Percentiles rank a stretch among this genome's conserved stretches.
Evolutionary conservation across 352 stramenopile genomes (phyloP).

Genomic region (Phytophthora sansomeana): DNA sequence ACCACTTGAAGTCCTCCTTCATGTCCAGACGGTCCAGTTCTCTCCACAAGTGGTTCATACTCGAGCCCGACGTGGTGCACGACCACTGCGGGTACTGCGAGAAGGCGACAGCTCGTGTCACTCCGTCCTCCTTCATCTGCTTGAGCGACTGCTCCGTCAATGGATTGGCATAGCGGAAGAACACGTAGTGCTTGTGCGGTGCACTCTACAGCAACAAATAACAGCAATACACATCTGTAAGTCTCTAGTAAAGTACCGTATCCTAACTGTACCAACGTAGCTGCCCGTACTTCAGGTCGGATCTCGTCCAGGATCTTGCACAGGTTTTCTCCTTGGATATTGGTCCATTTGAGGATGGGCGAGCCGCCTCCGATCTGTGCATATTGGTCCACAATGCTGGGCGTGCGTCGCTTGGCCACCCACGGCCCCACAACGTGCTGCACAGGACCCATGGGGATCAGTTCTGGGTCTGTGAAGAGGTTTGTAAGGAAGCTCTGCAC

Average conservation of each 20-base stretch:
- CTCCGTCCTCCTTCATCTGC: slow-evolving; percentile 94
- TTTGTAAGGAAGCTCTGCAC: slow-evolving; percentile 98
- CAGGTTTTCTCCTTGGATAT: slow-evolving; percentile 94
- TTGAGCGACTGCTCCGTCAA: slow-evolving; percentile 97
- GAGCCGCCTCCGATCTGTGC: slow-evolving; percentile 97
- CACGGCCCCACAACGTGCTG: slow-evolving; percentile 87
- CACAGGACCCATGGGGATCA: slow-evolving; percentile 96
- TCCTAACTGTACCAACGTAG: background rate
- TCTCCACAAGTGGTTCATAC: slow-evolving; percentile 92
- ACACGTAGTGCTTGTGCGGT: slow-evolving; percentile 96
- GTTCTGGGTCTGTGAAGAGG: slow-evolving; percentile 98
- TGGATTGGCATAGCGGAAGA: slow-evolving; percentile 98
- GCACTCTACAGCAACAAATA: slow-evolving; percentile 55
- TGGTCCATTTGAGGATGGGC: slow-evolving; percentile 98
- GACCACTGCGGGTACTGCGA: slow-evolving; percentile 98
- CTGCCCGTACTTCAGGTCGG: slow-evolving; percentile 69
- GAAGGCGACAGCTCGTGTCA: slow-evolving; percentile 97
- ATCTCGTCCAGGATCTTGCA: slow-evolving; percentile 90
- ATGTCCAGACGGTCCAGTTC: slow-evolving; percentile 90
- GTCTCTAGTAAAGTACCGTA: background rate
- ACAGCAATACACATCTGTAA: slow-evolving; percentile 11
- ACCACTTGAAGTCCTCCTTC: slow-evolving; percentile 85
- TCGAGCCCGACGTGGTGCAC: slow-evolving; percentile 97
- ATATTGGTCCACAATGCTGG: slow-evolving; percentile 96
- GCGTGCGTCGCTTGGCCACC: slow-evolving; percentile 89